phyloP scores from a whole-genome alignment of 768 basidiomycete species.

The Glaciozyma antarctica region DNA sequence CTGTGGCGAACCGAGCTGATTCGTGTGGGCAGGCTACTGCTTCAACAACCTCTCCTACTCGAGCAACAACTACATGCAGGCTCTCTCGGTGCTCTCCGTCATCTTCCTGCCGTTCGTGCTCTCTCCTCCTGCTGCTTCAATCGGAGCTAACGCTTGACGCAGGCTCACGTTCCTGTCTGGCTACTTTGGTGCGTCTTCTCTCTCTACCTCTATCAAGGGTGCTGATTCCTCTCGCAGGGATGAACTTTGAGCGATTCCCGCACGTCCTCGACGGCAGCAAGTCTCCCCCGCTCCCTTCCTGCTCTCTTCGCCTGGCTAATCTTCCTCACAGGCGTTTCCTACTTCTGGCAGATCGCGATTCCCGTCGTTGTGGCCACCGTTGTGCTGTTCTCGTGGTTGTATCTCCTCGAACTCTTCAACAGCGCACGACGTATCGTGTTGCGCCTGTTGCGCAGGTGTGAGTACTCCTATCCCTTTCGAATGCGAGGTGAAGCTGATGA shows the following conservation, averaged over 20 bases:
- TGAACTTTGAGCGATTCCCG: no score
- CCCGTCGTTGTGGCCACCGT: not conserved
- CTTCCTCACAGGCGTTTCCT: not conserved
- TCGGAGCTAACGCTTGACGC: not conserved
- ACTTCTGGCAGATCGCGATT: not conserved
- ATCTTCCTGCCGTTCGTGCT: constrained; percentile 14
- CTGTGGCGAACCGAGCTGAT: not conserved
- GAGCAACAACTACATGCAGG: not conserved
- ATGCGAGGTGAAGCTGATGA: no score
- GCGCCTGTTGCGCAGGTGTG: no score
- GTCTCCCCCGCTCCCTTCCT: not conserved
- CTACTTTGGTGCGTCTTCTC: not conserved
- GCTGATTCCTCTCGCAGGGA: no score
- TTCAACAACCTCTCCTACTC: constrained; percentile 8
- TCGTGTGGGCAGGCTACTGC: not conserved
- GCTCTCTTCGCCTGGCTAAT: not conserved
- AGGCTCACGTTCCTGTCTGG: not conserved
- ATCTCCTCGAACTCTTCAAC: not conserved
- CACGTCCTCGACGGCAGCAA: no score
- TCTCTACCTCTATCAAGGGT: no score
- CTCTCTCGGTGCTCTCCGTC: constrained; percentile 4
- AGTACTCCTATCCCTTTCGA: no score
- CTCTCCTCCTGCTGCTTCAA: not conserved
- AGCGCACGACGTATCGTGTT: no score
- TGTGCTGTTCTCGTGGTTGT: not conserved